These are phyloP conservation scores for Euphorbia neoarborescens DNA, from an alignment of 441 rosid genomes.

Conservation along the genomic window DNA sequence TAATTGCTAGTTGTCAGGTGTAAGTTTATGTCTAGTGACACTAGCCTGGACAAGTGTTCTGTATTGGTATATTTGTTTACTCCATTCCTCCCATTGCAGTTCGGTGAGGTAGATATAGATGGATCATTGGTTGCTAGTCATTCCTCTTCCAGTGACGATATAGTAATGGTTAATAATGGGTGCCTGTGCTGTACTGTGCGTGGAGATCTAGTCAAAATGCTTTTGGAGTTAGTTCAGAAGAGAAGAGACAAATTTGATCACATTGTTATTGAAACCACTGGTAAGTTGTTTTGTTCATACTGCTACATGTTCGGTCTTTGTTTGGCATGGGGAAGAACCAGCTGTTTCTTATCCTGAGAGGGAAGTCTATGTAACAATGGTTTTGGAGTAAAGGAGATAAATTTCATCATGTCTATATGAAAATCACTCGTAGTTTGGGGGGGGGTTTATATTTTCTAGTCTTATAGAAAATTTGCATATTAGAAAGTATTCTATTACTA, in stretches of 20 bases:
- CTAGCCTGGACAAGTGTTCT: background rate
- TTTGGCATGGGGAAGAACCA: background rate
- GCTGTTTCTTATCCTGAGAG: background rate
- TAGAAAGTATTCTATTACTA: background rate
- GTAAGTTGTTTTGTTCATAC: conserved; percentile 25
- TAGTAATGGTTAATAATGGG: conserved; percentile 68
- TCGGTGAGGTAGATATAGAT: conserved; percentile 73
- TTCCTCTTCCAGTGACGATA: conserved; percentile 53
- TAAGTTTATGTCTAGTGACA: background rate
- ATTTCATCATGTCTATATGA: conserved; percentile 10
- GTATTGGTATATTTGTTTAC: background rate
- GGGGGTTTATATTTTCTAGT: too few species aligned
- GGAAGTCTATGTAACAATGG: background rate
- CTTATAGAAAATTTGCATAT: background rate
- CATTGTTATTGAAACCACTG: conserved; percentile 70
- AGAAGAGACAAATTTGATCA: conserved; percentile 58
- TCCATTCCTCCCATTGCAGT: conserved; percentile 31
- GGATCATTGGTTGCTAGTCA: conserved; percentile 72
- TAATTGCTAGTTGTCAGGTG: background rate
- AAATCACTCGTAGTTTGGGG: conserved; percentile 47
- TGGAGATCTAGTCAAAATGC: conserved; percentile 74
- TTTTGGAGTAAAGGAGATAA: conserved; percentile 1
- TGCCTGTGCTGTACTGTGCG: conserved; percentile 69
- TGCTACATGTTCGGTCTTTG: background rate
- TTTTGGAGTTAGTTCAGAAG: conserved; percentile 48